Evolutionary conservation across 768 basidiomycete genomes (phyloP), one percentile per base, ranked within the genome.

Genomic region (Lactarius akahatsu): DNA sequence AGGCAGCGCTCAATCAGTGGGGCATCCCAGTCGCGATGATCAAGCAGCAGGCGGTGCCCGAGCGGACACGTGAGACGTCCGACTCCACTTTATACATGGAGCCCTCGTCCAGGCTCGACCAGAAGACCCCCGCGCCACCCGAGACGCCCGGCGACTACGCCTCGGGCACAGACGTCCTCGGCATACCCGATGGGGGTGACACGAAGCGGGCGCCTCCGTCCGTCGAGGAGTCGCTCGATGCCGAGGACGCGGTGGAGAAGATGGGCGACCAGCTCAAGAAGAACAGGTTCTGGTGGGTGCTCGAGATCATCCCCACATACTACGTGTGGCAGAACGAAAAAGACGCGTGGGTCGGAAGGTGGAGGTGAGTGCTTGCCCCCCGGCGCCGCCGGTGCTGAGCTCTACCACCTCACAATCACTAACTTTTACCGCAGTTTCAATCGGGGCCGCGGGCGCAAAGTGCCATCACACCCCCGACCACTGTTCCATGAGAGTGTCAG

Each of bases 401-500:
- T 11, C 38, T 13, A 16, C 38, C 38, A 16, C 4, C 15, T 13
- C 38, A 40, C 15, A 40, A n/a, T 50, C 47, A 15, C 20, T 43
- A 38, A 63, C 63, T 3, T 43, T 55, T 40, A 23, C 61, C 47
- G 23, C 64, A 86, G 84, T 43, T 75, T 80, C 61, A 82, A 90
- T 70, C 64, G 86, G 3, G 89, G 89, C 23, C 78, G 76, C 62
- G 87, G 88, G 0, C 80, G 90, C n/a, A 65, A 74, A 16, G 82
- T 91, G 59, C 71, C 72, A 4, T 23, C 47, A 10, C 3, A 50
- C 2, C 69, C 74, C 3, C 79, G 77, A 54, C 87, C 89, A 0
- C 80, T 80, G 11, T 87, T 92, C 72, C 89, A 92, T 71, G 72
- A 78, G 47, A 85, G 85, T 4, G 90, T 92, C 32, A 81, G 82